Percentiles rank a stretch among this genome's conserved stretches.
Evolutionary conservation across 2,329 filamentous ascomycete species (phyloP).

Genomic region (Xylaria hypoxylon): DNA sequence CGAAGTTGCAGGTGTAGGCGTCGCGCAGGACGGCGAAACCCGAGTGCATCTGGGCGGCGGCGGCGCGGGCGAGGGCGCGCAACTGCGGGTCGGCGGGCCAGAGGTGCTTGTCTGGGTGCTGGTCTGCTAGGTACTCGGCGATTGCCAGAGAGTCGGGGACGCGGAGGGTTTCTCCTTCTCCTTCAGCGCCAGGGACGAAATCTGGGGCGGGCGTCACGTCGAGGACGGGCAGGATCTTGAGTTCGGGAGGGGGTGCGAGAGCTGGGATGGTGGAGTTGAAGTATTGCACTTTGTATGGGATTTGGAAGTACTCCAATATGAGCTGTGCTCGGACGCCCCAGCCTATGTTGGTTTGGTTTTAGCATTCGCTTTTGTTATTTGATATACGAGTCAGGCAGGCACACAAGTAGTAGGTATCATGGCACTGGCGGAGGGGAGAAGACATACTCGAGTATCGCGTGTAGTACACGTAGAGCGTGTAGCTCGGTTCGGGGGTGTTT

Average conservation of each 20-base stretch:
- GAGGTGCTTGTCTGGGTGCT: slow-evolving; percentile 51
- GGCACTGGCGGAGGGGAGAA: neutral
- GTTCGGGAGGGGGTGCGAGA: slow-evolving; percentile 49
- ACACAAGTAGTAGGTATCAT: neutral
- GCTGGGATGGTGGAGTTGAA: slow-evolving; percentile 48
- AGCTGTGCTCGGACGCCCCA: slow-evolving; percentile 48
- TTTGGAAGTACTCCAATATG: slow-evolving; percentile 56
- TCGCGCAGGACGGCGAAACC: slow-evolving; percentile 56
- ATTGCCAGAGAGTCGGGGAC: slow-evolving; percentile 63
- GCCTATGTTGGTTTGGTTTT: slow-evolving; percentile 34
- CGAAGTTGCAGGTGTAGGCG: slow-evolving; percentile 59
- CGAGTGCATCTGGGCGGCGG: slow-evolving; percentile 61
- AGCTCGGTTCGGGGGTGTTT: slow-evolving; percentile 23
- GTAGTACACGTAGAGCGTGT: slow-evolving; percentile 41
- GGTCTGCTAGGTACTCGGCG: slow-evolving; percentile 60
- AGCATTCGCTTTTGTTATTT: neutral
- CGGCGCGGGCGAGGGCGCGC: slow-evolving; percentile 58
- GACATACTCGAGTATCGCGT: slow-evolving; percentile 45
- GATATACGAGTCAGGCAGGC: no score
- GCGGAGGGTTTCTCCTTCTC: slow-evolving; percentile 49
- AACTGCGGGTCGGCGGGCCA: slow-evolving; percentile 57
- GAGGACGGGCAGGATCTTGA: slow-evolving; percentile 57
- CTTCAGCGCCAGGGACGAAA: slow-evolving; percentile 52
- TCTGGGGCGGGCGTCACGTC: slow-evolving; percentile 34
- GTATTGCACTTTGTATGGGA: slow-evolving; percentile 58